A percentile compares a stretch with the other conserved stretches of the same genome.
These are phyloP conservation scores for Nicotiana tabacum DNA, from an alignment of 257 asterid genomes.

Conservation along the genomic window DNA sequence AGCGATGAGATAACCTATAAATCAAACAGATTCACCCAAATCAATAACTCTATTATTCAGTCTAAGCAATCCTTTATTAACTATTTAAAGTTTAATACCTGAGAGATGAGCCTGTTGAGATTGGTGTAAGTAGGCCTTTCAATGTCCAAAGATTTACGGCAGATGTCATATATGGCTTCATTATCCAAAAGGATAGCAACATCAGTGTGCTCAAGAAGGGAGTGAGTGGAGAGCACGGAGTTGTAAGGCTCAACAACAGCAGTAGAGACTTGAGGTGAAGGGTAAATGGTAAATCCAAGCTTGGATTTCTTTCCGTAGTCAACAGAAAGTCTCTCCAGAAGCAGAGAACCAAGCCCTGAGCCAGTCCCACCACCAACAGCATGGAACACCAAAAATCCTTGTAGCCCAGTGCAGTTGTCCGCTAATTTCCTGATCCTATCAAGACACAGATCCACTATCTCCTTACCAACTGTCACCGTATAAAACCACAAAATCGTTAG, in stretches of 20 bases:
- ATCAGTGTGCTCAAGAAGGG: constrained; percentile 91
- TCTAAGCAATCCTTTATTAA: too few species aligned
- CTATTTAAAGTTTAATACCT: constrained; percentile 32
- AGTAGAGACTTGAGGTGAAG: constrained; percentile 93
- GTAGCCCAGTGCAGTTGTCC: constrained; percentile 87
- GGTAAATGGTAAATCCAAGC: constrained; percentile 85
- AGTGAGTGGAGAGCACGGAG: constrained; percentile 89
- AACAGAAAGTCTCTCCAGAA: constrained; percentile 88
- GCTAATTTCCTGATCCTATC: constrained; percentile 94
- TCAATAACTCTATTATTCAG: too few species aligned
- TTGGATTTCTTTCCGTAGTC: constrained; percentile 88
- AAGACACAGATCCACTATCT: constrained; percentile 81
- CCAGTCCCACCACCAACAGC: constrained; percentile 99
- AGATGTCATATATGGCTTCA: constrained; percentile 87
- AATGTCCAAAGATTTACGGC: constrained; percentile 91
- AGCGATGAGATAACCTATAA: constrained; percentile 77
- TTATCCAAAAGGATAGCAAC: constrained; percentile 91
- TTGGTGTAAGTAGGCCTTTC: constrained; percentile 95
- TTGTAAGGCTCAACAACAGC: constrained; percentile 97
- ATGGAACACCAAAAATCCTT: constrained; percentile 87
- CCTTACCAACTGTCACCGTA: constrained; percentile 51
- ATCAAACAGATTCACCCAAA: not conserved
- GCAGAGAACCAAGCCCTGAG: constrained; percentile 82
- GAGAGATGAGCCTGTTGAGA: constrained; percentile 87
- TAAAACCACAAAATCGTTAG: not conserved